Evolutionary conservation across 495 filamentous ascomycete genomes (phyloP).

Genomic region (Lentithecium fluviatile): DNA sequence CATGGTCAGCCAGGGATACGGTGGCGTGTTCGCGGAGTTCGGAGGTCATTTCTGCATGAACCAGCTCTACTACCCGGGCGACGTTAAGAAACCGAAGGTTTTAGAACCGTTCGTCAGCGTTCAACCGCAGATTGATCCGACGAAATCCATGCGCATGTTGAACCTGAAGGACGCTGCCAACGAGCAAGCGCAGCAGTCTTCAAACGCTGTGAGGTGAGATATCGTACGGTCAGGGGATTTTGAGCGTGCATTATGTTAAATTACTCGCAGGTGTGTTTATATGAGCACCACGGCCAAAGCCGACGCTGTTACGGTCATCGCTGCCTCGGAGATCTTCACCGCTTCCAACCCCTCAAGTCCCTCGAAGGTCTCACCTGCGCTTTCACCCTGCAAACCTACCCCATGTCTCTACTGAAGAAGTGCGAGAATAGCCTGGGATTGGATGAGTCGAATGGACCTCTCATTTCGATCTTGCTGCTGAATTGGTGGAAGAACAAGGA

Average conservation of each 20-base stretch:
- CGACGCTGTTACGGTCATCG: conserved; percentile 2
- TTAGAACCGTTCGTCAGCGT: conserved; percentile 8
- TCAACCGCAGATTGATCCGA: conserved; percentile 6
- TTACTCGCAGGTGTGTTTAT: neutral
- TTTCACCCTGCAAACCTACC: conserved; percentile 10
- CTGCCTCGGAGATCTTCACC: conserved; percentile 3
- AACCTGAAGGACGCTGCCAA: conserved; percentile 5
- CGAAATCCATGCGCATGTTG: conserved; percentile 14
- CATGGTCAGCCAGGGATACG: conserved; percentile 2
- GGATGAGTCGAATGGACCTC: neutral
- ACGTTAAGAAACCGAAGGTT: conserved; percentile 1
- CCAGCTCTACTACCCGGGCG: conserved; percentile 6
- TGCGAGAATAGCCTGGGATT: conserved; percentile 4
- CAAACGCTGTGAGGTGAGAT: neutral
- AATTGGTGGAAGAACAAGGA: conserved; percentile 7
- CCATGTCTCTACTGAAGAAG: conserved; percentile 3
- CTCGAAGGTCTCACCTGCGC: conserved; percentile 6
- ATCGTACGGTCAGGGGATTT: too few relatives aligned
- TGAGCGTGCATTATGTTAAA: neutral
- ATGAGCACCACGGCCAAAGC: conserved; percentile 10
- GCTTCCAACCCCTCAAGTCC: neutral
- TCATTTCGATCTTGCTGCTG: conserved; percentile 9
- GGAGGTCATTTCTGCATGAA: conserved; percentile 5
- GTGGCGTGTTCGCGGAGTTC: neutral
- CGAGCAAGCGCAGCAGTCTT: conserved; percentile 3